Evolutionary conservation across 2,329 filamentous ascomycete species (phyloP).

Genomic region (Pseudocercospora fuligena): DNA sequence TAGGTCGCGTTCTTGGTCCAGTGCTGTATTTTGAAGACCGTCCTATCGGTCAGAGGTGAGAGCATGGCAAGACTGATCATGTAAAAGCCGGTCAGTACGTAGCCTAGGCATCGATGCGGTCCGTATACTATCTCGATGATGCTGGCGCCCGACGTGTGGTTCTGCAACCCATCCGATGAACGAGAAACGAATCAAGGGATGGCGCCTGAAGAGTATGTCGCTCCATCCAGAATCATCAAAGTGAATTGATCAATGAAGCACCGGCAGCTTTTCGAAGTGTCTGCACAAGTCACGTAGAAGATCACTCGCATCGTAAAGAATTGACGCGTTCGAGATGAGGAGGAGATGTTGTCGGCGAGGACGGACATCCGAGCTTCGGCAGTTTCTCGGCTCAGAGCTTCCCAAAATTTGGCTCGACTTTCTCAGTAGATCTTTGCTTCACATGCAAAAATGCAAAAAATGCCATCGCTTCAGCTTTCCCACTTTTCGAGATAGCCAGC

Average conservation of each 20-base stretch:
- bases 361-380: not conserved
- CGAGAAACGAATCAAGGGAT: not conserved
- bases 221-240: not conserved
- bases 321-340: not conserved
- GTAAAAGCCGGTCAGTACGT: too few species aligned
- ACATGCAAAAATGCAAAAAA: not conserved
- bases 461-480: not conserved
- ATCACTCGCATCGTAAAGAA: not conserved
- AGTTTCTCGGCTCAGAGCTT: not conserved
- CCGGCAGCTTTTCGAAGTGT: not conserved
- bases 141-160: not conserved
- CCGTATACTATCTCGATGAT: not conserved
- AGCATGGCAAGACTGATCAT: too few species aligned
- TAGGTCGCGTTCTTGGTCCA: too few species aligned
- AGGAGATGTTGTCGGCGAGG: conserved; percentile 3
- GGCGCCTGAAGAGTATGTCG: not conserved
- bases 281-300: too few species aligned
- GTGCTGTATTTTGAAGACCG: too few species aligned
- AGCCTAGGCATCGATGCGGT: not conserved
- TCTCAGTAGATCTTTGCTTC: conserved; percentile 3
- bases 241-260: not conserved
- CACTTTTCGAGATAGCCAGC: not conserved
- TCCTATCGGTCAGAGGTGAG: too few species aligned
- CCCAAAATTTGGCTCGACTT: conserved; percentile 1
- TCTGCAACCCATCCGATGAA: not conserved